Evolutionary conservation across 345 rosid species (phyloP), one percentile per base, ranked within the genome.

Genomic region (Salix koriyanagi): DNA sequence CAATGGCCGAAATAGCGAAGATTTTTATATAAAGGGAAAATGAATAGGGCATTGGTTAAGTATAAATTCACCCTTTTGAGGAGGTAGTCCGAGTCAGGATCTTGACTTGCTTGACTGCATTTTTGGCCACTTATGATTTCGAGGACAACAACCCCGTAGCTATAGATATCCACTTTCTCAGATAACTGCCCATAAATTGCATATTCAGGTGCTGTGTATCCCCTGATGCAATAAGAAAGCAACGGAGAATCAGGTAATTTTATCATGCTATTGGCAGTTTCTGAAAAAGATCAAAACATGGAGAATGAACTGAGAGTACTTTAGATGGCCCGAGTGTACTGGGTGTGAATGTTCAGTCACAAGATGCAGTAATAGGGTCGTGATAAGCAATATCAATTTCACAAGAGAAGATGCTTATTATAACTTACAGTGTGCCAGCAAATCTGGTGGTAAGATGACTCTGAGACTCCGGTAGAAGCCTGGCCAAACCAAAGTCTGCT

Each of bases 401-500:
- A 60, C 23, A 16, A 1, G 65, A 60, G 61, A 9, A 60, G 65
- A 0, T 19, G 23, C 61, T 54, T 10, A 41, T 11, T 2, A 0
- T n/a, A 32, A 76, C 88, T 79, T 75, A 88, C 88, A 88, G 46
- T 28, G 88, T 88, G 14, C 88, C 88, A 0, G 88, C 87, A 79
- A 87, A 87, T 77, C 61, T 84, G 67, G 88, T 85, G 83, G 85
- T 84, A 23, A 85, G 69, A 85, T 88, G 90, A 42, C 79, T 85
- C 66, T 84, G 83, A 58, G 71, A 75, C 30, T 84, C 75, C 2
- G 90, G 87, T 4, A 88, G 75, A 73, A 84, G 86, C 83, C 88
- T 85, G 18, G 81, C 90, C 79, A 87, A 64, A 21, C 90, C 90
- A 71, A 87, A 87, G 52, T 87, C 88, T 28, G 88, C 90, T 2